A percentile compares a stretch with the other conserved stretches of the same genome.
Evolutionary conservation across 805 yeast genomes (phyloP).

Genomic region (Metschnikowia lunata): DNA sequence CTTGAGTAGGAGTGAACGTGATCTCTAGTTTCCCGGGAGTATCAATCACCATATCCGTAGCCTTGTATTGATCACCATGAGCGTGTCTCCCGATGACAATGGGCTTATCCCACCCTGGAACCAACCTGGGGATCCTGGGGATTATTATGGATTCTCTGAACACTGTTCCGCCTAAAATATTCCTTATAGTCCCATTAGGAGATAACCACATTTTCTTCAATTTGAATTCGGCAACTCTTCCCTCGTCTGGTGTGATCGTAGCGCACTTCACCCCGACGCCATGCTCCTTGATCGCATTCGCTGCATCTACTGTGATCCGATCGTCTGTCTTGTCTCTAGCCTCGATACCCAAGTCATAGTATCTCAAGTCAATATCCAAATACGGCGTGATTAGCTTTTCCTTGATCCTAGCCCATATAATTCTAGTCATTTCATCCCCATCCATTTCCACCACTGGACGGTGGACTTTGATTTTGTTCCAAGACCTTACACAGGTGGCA

Average conservation of each 20-base stretch:
- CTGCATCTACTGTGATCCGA: constrained; percentile 83
- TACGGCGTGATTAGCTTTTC: constrained; percentile 82
- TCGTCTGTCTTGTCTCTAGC: constrained; percentile 86
- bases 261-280: constrained; percentile 97
- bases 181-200: constrained; percentile 96
- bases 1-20: constrained; percentile 68
- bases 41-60: constrained; percentile 79
- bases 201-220: constrained; percentile 97
- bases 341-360: constrained; percentile 86
- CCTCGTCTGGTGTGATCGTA: constrained; percentile 97
- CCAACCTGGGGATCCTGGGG: constrained; percentile 79
- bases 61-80: constrained; percentile 94
- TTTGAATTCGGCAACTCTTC: constrained; percentile 84
- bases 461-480: constrained; percentile 65
- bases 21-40: constrained; percentile 76
- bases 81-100: constrained; percentile 98
- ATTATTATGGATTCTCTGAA: constrained; percentile 96
- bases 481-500: constrained; percentile 5
- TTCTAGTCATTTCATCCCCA: constrained; percentile 96
- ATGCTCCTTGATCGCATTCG: constrained; percentile 80
- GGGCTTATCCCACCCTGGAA: constrained; percentile 92
- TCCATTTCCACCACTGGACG: constrained; percentile 95
- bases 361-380: constrained; percentile 81
- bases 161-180: constrained; percentile 92
- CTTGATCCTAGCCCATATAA: constrained; percentile 89